phyloP scores from a whole-genome alignment of 768 basidiomycete species.

The Boletus eberwhitei region DNA sequence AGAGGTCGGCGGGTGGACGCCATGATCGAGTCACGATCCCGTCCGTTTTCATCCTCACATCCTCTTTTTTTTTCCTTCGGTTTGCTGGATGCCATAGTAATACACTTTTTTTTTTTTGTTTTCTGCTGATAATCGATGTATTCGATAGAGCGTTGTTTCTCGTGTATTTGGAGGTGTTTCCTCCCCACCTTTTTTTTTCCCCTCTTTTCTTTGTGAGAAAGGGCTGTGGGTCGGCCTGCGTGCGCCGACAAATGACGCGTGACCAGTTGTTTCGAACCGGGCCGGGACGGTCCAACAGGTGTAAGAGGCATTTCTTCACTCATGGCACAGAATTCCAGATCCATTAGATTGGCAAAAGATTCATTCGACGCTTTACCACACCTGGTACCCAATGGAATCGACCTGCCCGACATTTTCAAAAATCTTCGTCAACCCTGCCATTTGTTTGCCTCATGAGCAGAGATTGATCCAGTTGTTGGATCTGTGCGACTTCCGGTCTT shows the following conservation, averaged over 20 bases:
- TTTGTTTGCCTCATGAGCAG: conserved; percentile 12
- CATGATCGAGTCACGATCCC: conserved; percentile 3
- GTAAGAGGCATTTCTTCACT: too few relatives aligned
- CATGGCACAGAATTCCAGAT: too few relatives aligned
- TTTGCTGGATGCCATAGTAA: conserved; percentile 1
- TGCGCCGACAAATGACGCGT: too few relatives aligned
- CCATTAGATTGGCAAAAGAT: too few relatives aligned
- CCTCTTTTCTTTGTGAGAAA: not conserved
- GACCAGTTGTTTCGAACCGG: too few relatives aligned
- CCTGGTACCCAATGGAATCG: too few relatives aligned
- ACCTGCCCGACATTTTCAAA: too few relatives aligned
- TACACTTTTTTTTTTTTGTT: not conserved
- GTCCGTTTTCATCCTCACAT: not conserved
- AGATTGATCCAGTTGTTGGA: conserved; percentile 34
- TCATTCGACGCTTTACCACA: too few relatives aligned
- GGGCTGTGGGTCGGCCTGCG: too few relatives aligned
- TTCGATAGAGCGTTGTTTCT: not conserved
- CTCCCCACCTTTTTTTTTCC: not conserved
- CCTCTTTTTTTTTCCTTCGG: not conserved
- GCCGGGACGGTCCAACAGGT: too few relatives aligned
- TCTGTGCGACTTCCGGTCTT: conserved; percentile 30
- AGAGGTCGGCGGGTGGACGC: conserved; percentile 20
- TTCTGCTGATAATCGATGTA: not conserved
- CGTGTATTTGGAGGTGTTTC: not conserved
- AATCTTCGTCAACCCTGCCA: too few relatives aligned